phyloP scores from a whole-genome alignment of 2,329 filamentous ascomycete species.

The Neospermospora avenae region DNA sequence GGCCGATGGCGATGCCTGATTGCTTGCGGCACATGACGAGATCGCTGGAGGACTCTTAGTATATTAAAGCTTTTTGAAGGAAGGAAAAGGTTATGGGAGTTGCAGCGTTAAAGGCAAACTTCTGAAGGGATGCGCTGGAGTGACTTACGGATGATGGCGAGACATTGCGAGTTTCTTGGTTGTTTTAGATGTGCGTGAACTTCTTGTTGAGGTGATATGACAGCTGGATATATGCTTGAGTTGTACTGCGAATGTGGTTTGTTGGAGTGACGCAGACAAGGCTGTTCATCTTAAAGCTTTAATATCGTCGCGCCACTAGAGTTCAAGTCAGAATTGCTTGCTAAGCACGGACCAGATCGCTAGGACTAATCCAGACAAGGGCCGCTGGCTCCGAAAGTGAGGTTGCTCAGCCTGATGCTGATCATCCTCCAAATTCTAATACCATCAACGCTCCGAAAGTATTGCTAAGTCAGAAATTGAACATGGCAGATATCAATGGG shows the following conservation, averaged over 20 bases:
- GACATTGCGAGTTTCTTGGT: constrained; percentile 27
- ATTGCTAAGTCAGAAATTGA: constrained; percentile 4
- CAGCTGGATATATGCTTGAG: too few species aligned
- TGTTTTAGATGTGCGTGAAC: not conserved
- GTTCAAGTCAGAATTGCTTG: constrained; percentile 8
- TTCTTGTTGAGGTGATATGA: not conserved
- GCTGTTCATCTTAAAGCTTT: not conserved
- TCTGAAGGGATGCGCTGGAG: constrained; percentile 22
- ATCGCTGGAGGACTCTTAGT: constrained; percentile 56
- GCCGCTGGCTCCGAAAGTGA: not conserved
- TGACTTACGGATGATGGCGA: constrained; percentile 63
- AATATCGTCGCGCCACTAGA: not conserved
- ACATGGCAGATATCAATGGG: constrained; percentile 28
- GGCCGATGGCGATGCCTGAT: constrained; percentile 93
- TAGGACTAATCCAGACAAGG: not conserved
- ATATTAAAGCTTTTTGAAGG: constrained; percentile 9
- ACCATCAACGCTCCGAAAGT: not conserved
- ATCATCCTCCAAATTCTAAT: not conserved
- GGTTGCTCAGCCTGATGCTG: constrained; percentile 9
- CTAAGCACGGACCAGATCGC: constrained; percentile 21
- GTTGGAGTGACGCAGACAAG: not conserved
- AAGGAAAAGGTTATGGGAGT: not conserved
- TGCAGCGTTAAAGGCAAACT: constrained; percentile 5
- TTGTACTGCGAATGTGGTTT: not conserved
- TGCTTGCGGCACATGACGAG: constrained; percentile 99